phyloP scores from a whole-genome alignment of 169 alveolate species.

The Theileria equi region DNA sequence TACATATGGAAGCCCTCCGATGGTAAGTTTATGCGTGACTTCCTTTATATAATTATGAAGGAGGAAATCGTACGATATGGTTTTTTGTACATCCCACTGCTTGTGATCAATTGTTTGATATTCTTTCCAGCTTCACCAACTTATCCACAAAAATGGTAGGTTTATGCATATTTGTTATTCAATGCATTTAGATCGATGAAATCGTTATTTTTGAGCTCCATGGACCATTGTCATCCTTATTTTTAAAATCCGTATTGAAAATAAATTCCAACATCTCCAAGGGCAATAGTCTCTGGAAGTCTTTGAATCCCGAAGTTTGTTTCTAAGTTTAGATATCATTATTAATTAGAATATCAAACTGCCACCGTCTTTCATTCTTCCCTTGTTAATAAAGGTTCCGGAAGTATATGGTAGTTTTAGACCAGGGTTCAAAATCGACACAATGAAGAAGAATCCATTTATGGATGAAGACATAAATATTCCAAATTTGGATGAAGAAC shows the following conservation, averaged over 20 bases:
- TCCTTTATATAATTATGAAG: background rate
- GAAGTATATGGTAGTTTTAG: constrained; percentile 20
- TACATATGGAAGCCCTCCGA: constrained; percentile 45
- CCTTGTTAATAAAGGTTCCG: constrained; percentile 24
- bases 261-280: constrained; percentile 21
- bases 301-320: constrained; percentile 14
- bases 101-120: constrained; percentile 16
- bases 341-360: constrained; percentile 4
- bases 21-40: background rate
- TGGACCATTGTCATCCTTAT: constrained; percentile 46
- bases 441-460: constrained; percentile 6
- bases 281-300: constrained; percentile 37
- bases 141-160: background rate
- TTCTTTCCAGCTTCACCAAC: background rate
- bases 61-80: constrained; percentile 32
- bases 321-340: background rate
- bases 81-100: constrained; percentile 56
- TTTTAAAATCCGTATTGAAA: constrained; percentile 23
- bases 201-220: constrained; percentile 42
- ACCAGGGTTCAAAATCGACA: constrained; percentile 15
- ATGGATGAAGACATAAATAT: background rate
- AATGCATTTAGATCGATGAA: constrained; percentile 8
- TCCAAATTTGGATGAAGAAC: constrained; percentile 1
- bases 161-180: background rate
- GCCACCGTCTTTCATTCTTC: constrained; percentile 45